These are phyloP conservation scores for Sphagnum tenellum DNA, from an alignment of 225 moss, liverwort and hornwort species.

Conservation along the genomic window DNA sequence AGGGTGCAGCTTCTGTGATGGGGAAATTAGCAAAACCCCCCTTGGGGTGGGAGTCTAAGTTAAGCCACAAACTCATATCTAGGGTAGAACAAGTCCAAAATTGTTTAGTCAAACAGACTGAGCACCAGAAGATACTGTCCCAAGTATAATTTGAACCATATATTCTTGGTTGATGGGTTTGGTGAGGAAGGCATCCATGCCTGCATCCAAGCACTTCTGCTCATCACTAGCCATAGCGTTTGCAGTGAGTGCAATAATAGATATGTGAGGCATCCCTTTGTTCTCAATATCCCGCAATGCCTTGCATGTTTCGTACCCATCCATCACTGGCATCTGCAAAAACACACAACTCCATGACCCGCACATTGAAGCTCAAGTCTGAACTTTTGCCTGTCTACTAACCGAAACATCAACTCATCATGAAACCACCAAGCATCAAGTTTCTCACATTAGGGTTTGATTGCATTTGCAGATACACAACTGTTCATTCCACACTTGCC, in stretches of 20 bases:
- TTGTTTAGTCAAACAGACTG: too few species aligned
- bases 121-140: too few species aligned
- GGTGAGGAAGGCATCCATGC: conserved; percentile 96
- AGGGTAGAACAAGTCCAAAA: too few species aligned
- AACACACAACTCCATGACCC: too few species aligned
- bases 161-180: conserved; percentile 89
- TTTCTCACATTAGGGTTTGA: background rate
- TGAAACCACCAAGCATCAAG: background rate
- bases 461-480: too few species aligned
- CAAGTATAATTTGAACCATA: conserved; percentile 76
- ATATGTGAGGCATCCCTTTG: conserved; percentile 60
- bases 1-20: too few species aligned
- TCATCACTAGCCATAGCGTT: conserved; percentile 90
- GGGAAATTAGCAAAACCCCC: too few species aligned
- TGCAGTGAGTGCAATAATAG: conserved; percentile 83
- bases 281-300: conserved; percentile 76
- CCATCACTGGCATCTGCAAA: conserved; percentile 90
- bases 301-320: conserved; percentile 79
- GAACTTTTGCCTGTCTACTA: too few species aligned
- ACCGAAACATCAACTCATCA: background rate
- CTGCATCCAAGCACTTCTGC: conserved; percentile 72
- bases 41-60: too few species aligned
- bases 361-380: background rate
- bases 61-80: too few species aligned
- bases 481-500: too few species aligned